Evolutionary conservation across 1,284 basidiomycete species (phyloP), one percentile per base, ranked within the genome.

Genomic region (Lentinula novae-zelandiae): DNA sequence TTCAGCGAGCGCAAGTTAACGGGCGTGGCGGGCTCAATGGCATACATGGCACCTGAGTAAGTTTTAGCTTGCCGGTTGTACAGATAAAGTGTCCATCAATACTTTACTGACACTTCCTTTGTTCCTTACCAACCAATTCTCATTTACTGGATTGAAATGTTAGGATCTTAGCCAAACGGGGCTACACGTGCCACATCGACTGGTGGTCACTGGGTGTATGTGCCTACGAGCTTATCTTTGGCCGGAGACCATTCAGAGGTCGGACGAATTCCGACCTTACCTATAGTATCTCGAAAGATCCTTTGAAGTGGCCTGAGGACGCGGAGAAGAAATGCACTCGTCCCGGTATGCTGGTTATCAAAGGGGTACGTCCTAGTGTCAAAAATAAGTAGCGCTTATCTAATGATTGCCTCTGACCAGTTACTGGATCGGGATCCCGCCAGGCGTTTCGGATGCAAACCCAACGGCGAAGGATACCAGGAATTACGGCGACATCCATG

Each of bases 1-100:
- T 98, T 93, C 71, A 87, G 90, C 4, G 93, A 96, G 55, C 82
- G 91, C 57, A 82, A 88, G 59, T 80, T 98, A 48, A 96, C 92
- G 7, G 95, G 95, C n/a, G 92, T 99, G 0, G 96, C 95, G n/a
- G 95, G 95, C 2, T 95, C 92, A 57, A 97, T 99, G 95, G 96
- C 96, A 1, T 99, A 99, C 74, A 99, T 99, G 96, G 95, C 96
- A 39, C 92, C 95, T 1, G 95, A 98, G 77, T 81, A 69, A 58
- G 73, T 69, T 48, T 50, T 48, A 46, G 20, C 38, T 20, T 62
- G 42, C 10, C 36, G 42, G 20, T 22, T 4, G 44, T 34, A 27
- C 15, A 10, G 20, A 31, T 33, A 10, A n/a, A 34, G 44, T n/a
- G 40, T 60, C 27, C 49, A 34, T 53, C 34, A 38, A 12, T 53